Percentiles rank a stretch among this genome's conserved stretches.
Conservation (phyloP, 2,329 filamentous ascomycete species). For the Phaeomoniella chlamydospora region DNA sequence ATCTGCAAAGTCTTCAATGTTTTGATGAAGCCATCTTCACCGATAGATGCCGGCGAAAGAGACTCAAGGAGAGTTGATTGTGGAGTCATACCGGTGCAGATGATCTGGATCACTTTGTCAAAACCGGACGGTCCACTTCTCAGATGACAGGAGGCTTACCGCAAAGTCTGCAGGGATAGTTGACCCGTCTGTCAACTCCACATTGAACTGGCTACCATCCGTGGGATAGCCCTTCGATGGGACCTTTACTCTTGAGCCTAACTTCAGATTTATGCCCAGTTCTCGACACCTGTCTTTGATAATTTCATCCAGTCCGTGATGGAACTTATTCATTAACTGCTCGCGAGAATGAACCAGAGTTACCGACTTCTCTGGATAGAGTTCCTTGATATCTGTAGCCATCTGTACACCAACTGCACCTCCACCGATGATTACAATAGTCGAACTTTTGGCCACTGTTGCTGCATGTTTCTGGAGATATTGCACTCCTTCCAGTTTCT, state of each 20-base stretch:
- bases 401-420: conserved; percentile 37
- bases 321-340: conserved; percentile 11
- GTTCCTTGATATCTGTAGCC: conserved; percentile 33
- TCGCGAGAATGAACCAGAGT: conserved; percentile 32
- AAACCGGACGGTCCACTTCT: too few species aligned
- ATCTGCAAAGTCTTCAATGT: too few species aligned
- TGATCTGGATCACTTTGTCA: too few species aligned
- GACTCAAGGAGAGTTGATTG: conserved; percentile 2
- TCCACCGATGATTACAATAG: conserved; percentile 32
- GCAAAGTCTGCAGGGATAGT: too few species aligned
- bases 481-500: conserved; percentile 3
- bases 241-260: conserved; percentile 5
- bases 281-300: conserved; percentile 6
- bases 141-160: neutral
- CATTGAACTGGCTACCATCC: too few species aligned
- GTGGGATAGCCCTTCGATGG: too few species aligned
- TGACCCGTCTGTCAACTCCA: neutral
- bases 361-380: conserved; percentile 31
- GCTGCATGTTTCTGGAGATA: conserved; percentile 9
- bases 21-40: too few species aligned
- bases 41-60: conserved; percentile 2
- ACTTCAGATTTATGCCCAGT: conserved; percentile 9
- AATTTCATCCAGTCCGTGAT: conserved; percentile 6
- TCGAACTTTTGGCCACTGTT: conserved; percentile 27
- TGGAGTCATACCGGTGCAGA: conserved; percentile 7